A percentile compares a stretch with the other conserved stretches of the same genome.
These are phyloP conservation scores for Coffea canephora DNA, from an alignment of 257 asterid species.

Conservation along the genomic window DNA sequence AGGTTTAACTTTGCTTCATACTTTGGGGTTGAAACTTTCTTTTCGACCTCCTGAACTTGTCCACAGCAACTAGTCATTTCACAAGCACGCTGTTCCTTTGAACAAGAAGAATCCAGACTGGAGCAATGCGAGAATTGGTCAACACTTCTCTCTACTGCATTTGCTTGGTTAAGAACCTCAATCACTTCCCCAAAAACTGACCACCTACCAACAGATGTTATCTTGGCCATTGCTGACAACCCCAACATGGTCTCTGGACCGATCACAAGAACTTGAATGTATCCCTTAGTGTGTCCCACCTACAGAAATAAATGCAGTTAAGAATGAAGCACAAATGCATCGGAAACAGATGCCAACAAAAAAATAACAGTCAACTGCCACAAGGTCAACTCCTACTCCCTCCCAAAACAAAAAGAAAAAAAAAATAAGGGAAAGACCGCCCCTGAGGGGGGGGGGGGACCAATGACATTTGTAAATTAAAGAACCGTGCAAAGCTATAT, in stretches of 20 bases:
- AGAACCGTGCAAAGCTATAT: no score
- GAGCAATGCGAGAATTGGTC: conserved; percentile 37
- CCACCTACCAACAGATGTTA: conserved; percentile 90
- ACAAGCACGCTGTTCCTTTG: conserved; percentile 57
- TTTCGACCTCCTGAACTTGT: conserved; percentile 28
- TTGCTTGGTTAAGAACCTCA: conserved; percentile 43
- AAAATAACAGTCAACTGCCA: no score
- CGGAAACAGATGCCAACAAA: not conserved
- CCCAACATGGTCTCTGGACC: conserved; percentile 88
- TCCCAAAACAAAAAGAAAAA: no score
- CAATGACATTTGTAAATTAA: no score
- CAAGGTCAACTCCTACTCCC: no score
- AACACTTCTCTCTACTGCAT: conserved; percentile 23
- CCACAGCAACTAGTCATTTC: conserved; percentile 39
- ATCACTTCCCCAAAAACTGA: conserved; percentile 92
- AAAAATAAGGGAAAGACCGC: no score
- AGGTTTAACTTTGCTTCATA: conserved; percentile 26
- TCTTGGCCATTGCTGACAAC: conserved; percentile 68
- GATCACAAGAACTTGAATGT: conserved; percentile 81
- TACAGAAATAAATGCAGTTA: conserved; percentile 20
- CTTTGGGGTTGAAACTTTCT: conserved; percentile 24
- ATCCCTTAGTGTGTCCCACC: conserved; percentile 99
- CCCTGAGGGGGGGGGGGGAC: no score
- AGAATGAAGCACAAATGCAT: not conserved
- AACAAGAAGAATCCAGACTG: conserved; percentile 42